These are phyloP conservation scores for Sphagnum magellanicum DNA, from an alignment of 228 moss, liverwort and hornwort species.

Conservation along the genomic window DNA sequence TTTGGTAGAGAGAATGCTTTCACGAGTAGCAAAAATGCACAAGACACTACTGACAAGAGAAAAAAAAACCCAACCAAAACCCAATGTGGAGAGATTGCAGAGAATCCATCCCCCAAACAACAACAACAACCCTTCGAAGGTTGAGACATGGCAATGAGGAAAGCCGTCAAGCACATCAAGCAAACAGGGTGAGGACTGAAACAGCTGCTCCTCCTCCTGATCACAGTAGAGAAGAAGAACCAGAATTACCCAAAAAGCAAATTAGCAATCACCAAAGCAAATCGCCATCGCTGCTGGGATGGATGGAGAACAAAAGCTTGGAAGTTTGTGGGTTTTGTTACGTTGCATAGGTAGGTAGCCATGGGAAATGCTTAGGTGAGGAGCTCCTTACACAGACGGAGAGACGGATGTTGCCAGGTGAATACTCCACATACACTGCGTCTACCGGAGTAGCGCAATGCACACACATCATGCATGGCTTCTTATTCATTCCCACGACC, in stretches of 20 bases:
- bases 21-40: no score
- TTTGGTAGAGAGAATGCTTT: no score
- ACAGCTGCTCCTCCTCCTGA: not conserved
- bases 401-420: slow-evolving; percentile 89
- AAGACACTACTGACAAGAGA: no score
- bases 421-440: slow-evolving; percentile 84
- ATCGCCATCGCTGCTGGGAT: not conserved
- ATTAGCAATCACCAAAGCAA: not conserved
- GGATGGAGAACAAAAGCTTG: not conserved
- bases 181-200: not conserved
- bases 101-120: no score
- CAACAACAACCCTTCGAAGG: not conserved
- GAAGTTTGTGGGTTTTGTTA: no score
- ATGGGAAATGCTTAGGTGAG: no score
- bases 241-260: no score
- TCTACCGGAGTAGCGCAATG: slow-evolving; percentile 67
- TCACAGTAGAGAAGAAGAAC: no score
- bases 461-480: slow-evolving; percentile 58
- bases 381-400: slow-evolving; percentile 57
- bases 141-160: not conserved
- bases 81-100: no score
- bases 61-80: no score
- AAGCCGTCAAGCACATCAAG: not conserved
- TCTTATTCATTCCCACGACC: slow-evolving; percentile 1
- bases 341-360: no score